These are phyloP conservation scores for Rutstroemia sp. DNA, from an alignment of 2,329 filamentous ascomycete species.

Conservation along the genomic window DNA sequence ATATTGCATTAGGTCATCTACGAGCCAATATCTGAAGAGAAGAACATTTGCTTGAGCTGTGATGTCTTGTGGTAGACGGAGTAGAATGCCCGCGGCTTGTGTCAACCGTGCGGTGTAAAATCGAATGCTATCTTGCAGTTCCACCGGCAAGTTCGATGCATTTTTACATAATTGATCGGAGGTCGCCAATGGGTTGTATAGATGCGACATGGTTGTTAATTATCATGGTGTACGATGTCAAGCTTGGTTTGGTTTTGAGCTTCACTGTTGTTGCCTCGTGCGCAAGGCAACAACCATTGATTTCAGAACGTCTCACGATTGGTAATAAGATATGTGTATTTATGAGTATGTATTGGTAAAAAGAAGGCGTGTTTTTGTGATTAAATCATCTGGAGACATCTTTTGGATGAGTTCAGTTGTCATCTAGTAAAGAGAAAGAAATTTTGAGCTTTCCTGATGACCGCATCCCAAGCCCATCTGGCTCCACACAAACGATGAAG, in stretches of 20 bases:
- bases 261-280: slow-evolving; percentile 14
- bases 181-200: slow-evolving; percentile 67
- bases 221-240: background rate
- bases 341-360: no score
- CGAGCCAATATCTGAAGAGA: slow-evolving; percentile 72
- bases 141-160: slow-evolving; percentile 51
- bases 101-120: slow-evolving; percentile 66
- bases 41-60: slow-evolving; percentile 80
- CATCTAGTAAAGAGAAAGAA: no score
- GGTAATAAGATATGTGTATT: no score
- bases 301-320: no score
- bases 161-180: slow-evolving; percentile 59
- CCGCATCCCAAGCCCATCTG: no score
- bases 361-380: no score
- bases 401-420: no score
- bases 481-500: no score
- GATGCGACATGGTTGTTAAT: slow-evolving; percentile 43
- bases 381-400: no score
- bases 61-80: slow-evolving; percentile 77
- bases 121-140: slow-evolving; percentile 65
- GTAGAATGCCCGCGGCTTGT: slow-evolving; percentile 71
- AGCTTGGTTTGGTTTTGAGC: background rate
- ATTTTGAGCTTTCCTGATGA: no score
- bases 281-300: slow-evolving; percentile 19
- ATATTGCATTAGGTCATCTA: slow-evolving; percentile 43